Conservation (phyloP, 495 filamentous ascomycete genomes). For the Trichoderma asperelloides region DNA sequence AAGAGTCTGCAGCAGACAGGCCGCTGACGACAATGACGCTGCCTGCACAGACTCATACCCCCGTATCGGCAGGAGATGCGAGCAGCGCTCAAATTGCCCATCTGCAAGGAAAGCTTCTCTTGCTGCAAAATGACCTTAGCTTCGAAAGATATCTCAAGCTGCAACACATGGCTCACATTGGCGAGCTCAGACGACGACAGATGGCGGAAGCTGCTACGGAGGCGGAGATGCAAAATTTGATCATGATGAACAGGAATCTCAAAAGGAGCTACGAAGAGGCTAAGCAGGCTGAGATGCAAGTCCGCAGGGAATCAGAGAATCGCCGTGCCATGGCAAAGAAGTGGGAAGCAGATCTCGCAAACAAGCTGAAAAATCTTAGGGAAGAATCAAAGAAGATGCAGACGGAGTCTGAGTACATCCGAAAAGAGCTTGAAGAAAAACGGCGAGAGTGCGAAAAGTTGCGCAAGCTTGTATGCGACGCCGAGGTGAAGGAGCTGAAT, state of each 20-base stretch:
- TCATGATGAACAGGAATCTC: slow-evolving; percentile 63
- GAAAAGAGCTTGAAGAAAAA: slow-evolving; percentile 42
- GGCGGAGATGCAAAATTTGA: slow-evolving; percentile 65
- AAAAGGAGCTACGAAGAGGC: slow-evolving; percentile 58
- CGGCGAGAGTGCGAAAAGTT: slow-evolving; percentile 46
- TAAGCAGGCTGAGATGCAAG: slow-evolving; percentile 51
- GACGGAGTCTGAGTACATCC: slow-evolving; percentile 41
- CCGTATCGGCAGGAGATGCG: slow-evolving; percentile 6
- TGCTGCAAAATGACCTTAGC: slow-evolving; percentile 64
- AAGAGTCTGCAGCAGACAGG: slow-evolving; percentile 28
- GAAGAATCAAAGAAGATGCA: slow-evolving; percentile 63
- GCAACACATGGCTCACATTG: slow-evolving; percentile 67
- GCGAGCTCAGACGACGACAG: slow-evolving; percentile 57
- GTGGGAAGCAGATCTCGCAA: slow-evolving; percentile 56
- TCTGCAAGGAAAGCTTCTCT: slow-evolving; percentile 55
- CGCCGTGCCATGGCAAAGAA: slow-evolving; percentile 58
- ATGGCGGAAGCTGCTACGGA: slow-evolving; percentile 60
- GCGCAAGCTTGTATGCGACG: slow-evolving; percentile 48
- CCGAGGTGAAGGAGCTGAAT: slow-evolving; percentile 50
- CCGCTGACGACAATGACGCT: slow-evolving; percentile 16
- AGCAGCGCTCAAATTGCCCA: slow-evolving; percentile 40
- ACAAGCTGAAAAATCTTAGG: slow-evolving; percentile 48
- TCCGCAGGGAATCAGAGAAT: slow-evolving; percentile 55
- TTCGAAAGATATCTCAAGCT: slow-evolving; percentile 70
- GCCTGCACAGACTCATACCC: slow-evolving; percentile 12